phyloP scores from a whole-genome alignment of 495 filamentous ascomycete species.

The Haplographium delicatum region DNA sequence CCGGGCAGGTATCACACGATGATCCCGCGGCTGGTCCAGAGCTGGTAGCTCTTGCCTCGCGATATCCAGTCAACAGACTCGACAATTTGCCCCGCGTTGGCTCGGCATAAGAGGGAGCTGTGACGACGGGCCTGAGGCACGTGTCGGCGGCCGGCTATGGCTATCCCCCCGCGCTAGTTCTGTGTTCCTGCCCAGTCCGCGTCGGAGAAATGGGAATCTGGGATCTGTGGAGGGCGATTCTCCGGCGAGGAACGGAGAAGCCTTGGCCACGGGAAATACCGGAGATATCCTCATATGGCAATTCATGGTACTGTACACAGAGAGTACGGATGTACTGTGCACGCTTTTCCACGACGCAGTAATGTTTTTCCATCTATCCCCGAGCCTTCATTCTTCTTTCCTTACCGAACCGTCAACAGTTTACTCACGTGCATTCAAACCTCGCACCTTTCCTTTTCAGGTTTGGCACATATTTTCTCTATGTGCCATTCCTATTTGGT shows the following conservation, averaged over 20 bases:
- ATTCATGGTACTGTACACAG: no score
- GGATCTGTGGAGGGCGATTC: conserved; percentile 20
- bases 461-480: no score
- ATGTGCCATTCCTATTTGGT: not conserved
- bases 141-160: no score
- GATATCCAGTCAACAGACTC: no score
- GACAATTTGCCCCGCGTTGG: conserved; percentile 14
- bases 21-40: not conserved
- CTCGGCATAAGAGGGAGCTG: conserved; percentile 18
- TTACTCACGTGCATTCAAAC: no score
- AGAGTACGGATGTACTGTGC: no score
- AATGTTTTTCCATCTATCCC: conserved; percentile 5
- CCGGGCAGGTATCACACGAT: conserved; percentile 14
- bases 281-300: not conserved
- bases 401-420: no score
- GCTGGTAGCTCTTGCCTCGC: no score
- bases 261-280: conserved; percentile 8
- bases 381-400: no score
- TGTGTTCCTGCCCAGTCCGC: not conserved
- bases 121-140: no score
- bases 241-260: conserved; percentile 3
- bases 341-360: not conserved
- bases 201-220: conserved; percentile 21
- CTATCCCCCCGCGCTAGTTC: conserved; percentile 18
- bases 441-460: no score